phyloP scores from a whole-genome alignment of 1,284 basidiomycete species.

The Mixia osmundae region DNA sequence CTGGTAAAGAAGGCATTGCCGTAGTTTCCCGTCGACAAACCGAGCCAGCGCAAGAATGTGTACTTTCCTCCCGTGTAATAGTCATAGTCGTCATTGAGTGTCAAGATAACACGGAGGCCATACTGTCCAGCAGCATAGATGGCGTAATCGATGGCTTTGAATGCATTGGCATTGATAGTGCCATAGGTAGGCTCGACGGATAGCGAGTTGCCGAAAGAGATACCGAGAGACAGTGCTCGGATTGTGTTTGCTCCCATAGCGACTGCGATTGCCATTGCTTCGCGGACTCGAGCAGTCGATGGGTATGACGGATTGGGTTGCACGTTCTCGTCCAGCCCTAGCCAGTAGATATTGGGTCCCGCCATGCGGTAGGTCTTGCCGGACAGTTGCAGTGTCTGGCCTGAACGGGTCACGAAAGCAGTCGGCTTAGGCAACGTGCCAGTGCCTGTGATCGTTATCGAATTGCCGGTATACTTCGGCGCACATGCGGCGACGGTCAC shows the following conservation, averaged over 20 bases:
- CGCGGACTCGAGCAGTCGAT: conserved; percentile 17
- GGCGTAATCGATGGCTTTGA: conserved; percentile 23
- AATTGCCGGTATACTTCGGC: conserved; percentile 5
- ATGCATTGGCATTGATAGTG: conserved; percentile 19
- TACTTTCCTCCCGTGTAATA: conserved; percentile 13
- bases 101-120: conserved; percentile 8
- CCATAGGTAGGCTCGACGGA: conserved; percentile 21
- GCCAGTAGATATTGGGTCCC: conserved; percentile 19
- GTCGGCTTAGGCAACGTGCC: conserved; percentile 10
- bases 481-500: too few species aligned
- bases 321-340: conserved; percentile 18
- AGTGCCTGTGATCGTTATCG: conserved; percentile 10
- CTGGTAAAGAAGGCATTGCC: conserved; percentile 9
- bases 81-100: conserved; percentile 15
- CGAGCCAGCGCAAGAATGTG: conserved; percentile 13
- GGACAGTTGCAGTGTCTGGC: conserved; percentile 10
- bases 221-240: conserved; percentile 22
- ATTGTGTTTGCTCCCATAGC: conserved; percentile 23
- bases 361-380: conserved; percentile 13
- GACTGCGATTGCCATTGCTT: conserved; percentile 17
- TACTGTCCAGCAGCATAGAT: conserved; percentile 19
- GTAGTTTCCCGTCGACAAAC: conserved; percentile 5
- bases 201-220: conserved; percentile 21
- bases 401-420: conserved; percentile 12
- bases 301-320: conserved; percentile 20